Conservation (phyloP, 2,329 filamentous ascomycete genomes). For the Trichophyton schoenleinii region DNA sequence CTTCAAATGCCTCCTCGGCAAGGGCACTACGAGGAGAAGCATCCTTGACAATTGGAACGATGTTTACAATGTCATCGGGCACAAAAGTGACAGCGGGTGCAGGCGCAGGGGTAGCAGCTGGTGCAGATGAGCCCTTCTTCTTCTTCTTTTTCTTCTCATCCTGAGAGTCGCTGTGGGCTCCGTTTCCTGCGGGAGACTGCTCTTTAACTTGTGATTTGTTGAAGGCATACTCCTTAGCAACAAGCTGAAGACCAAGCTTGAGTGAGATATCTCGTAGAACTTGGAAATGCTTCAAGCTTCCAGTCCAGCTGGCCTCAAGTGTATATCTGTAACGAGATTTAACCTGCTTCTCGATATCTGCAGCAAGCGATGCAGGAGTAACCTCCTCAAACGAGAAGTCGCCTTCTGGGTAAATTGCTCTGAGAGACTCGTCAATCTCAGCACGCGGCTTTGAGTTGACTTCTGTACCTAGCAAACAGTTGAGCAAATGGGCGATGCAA, state of each 20-base stretch:
- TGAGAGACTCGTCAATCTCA: slow-evolving; percentile 63
- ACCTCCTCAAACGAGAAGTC: slow-evolving; percentile 71
- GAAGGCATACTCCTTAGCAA: slow-evolving; percentile 65
- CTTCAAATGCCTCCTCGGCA: slow-evolving; percentile 90
- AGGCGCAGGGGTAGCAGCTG: slow-evolving; percentile 32
- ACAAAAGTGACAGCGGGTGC: slow-evolving; percentile 52
- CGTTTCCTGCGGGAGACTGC: slow-evolving; percentile 26
- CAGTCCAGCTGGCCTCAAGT: slow-evolving; percentile 56
- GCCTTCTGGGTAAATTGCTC: slow-evolving; percentile 63
- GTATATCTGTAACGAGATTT: slow-evolving; percentile 63
- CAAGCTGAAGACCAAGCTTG: slow-evolving; percentile 81
- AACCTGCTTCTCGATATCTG: slow-evolving; percentile 60
- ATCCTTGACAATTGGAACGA: slow-evolving; percentile 92
- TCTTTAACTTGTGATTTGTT: slow-evolving; percentile 34
- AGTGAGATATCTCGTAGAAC: slow-evolving; percentile 77
- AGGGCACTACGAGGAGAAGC: slow-evolving; percentile 80
- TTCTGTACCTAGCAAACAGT: slow-evolving; percentile 72
- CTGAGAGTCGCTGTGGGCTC: slow-evolving; percentile 22
- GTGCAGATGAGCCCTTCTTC: slow-evolving; percentile 39
- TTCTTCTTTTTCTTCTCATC: slow-evolving; percentile 43
- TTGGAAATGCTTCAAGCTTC: slow-evolving; percentile 60
- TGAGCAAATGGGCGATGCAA: slow-evolving; percentile 75
- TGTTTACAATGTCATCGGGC: slow-evolving; percentile 76
- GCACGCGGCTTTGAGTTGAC: slow-evolving; percentile 66
- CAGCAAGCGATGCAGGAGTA: slow-evolving; percentile 58